Percentiles rank a stretch among this genome's conserved stretches.
phyloP scores from a whole-genome alignment of 805 yeast species.

The Priceomyces melissophilus region DNA sequence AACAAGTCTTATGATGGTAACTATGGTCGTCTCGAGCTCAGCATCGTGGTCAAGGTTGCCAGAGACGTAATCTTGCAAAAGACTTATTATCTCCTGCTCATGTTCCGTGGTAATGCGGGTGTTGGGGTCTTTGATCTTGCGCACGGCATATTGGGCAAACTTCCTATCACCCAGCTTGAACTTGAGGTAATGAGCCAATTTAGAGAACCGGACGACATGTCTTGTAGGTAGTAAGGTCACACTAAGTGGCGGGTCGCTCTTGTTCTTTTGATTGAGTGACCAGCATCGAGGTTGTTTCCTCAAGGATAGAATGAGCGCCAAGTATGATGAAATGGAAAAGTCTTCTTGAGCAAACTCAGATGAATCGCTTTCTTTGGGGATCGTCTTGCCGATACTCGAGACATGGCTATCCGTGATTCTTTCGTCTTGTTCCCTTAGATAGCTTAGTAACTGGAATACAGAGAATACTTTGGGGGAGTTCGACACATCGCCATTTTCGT shows the following conservation, averaged over 20 bases:
- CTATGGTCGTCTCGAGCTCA: constrained; percentile 46
- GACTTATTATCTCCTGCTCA: constrained; percentile 36
- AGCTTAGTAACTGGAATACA: constrained; percentile 30
- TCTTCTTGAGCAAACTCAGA: constrained; percentile 9
- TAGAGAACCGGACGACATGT: constrained; percentile 9
- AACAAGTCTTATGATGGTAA: constrained; percentile 26
- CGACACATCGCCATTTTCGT: constrained; percentile 26
- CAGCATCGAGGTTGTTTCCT: constrained; percentile 48
- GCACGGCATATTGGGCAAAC: constrained; percentile 19
- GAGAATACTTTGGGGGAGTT: constrained; percentile 31
- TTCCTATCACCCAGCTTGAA: constrained; percentile 13
- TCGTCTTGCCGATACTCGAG: constrained; percentile 9
- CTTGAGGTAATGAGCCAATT: constrained; percentile 19
- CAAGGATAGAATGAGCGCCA: constrained; percentile 48
- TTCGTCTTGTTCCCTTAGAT: neutral
- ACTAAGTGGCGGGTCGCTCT: constrained; percentile 29
- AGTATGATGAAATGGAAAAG: constrained; percentile 19
- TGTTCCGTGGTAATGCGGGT: constrained; percentile 10
- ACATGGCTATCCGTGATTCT: neutral
- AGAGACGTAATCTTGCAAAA: constrained; percentile 54
- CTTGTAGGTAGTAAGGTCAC: constrained; percentile 31
- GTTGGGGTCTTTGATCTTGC: constrained; percentile 6
- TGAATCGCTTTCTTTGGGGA: constrained; percentile 4
- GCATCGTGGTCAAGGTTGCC: constrained; percentile 49
- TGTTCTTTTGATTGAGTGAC: constrained; percentile 28